Evolutionary conservation across 108 stramenopile species (phyloP).

Genomic region (Schizochytrium sp.): DNA sequence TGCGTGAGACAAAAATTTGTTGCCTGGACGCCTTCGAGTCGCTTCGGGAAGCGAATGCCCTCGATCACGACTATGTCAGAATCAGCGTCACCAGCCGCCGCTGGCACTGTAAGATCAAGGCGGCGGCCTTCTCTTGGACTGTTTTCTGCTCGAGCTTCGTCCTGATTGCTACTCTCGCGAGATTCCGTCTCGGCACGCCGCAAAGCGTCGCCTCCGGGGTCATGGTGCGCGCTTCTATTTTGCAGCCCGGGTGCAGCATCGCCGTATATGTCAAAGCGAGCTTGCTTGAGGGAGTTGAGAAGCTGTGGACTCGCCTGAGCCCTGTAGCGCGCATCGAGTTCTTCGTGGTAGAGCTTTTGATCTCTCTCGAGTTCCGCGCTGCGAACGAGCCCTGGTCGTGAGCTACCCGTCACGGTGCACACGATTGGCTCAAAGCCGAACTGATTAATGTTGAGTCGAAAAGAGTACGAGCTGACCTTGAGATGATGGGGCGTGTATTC

Average conservation of each 20-base stretch:
- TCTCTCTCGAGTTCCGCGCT: neutral
- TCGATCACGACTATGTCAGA: slow-evolving; percentile 28
- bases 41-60: slow-evolving; percentile 35
- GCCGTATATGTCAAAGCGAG: slow-evolving; percentile 5
- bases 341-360: neutral
- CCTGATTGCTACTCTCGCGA: no score
- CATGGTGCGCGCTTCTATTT: neutral
- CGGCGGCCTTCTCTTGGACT: no score
- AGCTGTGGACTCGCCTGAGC: neutral
- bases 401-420: slow-evolving; percentile 25
- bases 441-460: slow-evolving; percentile 31
- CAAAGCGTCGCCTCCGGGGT: neutral
- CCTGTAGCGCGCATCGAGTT: neutral
- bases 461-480: neutral
- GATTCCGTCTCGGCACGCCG: no score
- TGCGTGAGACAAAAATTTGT: slow-evolving; percentile 50
- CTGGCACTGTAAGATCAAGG: no score
- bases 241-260: neutral
- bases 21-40: slow-evolving; percentile 25
- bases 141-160: no score
- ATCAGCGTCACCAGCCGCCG: no score
- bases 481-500: slow-evolving; percentile 19
- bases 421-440: slow-evolving; percentile 36
- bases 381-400: slow-evolving; percentile 17
- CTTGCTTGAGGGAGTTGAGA: neutral